Conservation (phyloP, 1,284 basidiomycete species). For the Porodaedalea pini region DNA sequence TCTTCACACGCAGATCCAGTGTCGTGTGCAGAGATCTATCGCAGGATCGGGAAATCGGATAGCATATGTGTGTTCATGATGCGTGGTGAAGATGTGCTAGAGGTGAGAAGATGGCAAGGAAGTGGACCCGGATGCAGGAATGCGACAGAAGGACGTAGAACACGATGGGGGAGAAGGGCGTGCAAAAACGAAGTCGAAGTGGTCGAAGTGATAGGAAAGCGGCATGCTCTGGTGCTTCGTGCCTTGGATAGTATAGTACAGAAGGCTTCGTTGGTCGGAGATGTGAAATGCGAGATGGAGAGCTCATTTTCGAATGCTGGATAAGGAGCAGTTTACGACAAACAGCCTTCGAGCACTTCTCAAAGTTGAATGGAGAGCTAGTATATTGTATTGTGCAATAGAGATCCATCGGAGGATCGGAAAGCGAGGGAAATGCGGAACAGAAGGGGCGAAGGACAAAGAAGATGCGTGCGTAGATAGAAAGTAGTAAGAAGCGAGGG, state of each 20-base stretch:
- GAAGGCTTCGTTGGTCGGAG: background rate
- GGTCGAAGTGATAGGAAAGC: background rate
- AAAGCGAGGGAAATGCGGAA: too few species aligned
- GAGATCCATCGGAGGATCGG: too few species aligned
- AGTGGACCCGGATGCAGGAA: background rate
- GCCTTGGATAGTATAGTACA: background rate
- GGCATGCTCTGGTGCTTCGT: background rate
- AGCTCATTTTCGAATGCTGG: too few species aligned
- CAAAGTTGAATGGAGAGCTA: too few species aligned
- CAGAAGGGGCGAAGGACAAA: too few species aligned
- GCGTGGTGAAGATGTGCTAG: too few species aligned
- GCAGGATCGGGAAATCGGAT: too few species aligned
- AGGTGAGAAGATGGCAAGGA: background rate
- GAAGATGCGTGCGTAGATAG: background rate
- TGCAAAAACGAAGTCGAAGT: background rate
- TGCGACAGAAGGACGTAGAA: background rate
- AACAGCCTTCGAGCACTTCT: too few species aligned
- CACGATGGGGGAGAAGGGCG: background rate
- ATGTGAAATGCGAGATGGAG: background rate
- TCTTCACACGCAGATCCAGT: background rate
- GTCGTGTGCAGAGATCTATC: background rate
- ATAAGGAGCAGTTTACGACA: too few species aligned
- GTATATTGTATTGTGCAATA: too few species aligned
- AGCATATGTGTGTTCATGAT: too few species aligned
- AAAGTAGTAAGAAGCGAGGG: too few species aligned